Evolutionary conservation across 495 filamentous ascomycete species (phyloP), one percentile per base, ranked within the genome.

Genomic region (Aspergillus baeticus): DNA sequence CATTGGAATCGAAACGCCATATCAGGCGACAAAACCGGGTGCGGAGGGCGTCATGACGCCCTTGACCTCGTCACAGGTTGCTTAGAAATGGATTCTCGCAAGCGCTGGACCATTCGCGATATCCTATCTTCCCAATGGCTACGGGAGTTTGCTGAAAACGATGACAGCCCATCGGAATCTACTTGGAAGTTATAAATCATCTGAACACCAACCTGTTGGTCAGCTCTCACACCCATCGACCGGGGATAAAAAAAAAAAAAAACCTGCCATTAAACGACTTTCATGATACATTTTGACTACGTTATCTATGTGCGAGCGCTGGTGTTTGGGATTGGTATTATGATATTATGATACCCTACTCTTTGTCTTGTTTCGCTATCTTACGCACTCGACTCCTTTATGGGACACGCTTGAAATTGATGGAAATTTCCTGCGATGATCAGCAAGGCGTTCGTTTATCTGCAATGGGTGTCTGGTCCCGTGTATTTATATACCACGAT

Each of bases 91-190:
- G 63, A 81, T 23, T 63, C 65, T 29, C 61, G 72, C 22, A 73
- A 74, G 41, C 76, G 82, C 29, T 84, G 81, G 80, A 77, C 72
- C 45, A 76, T 85, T 36, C 69, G 75, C 33, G 68, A 77, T 35
- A 67, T 81, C n/a, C 66, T 89, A 17, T 72, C 69, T 45, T 81
- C 81, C 53, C 55, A 69, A 18, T 89, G 86, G 86, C 70, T 89
- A 7, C 63, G 63, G 10, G 71, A 70, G 26, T 57, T 73, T 22
- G 54, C 65, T 20, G 63, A 76, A 17, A 26, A 45, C 3, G 64
- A 71, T 18, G 72, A 74, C 6, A 62, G 51, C 52, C 60, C 67
- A 1, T 39, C 69, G 18, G 68, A 74, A 6, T 57, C 65, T 15
- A 45, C 56, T 2, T 78, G 76, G 76, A 74, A 63, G 42, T 59